Base-by-base conservation (phyloP, 371 early-diverging fungal species). In the Lichtheimia corymbifera region DNA sequence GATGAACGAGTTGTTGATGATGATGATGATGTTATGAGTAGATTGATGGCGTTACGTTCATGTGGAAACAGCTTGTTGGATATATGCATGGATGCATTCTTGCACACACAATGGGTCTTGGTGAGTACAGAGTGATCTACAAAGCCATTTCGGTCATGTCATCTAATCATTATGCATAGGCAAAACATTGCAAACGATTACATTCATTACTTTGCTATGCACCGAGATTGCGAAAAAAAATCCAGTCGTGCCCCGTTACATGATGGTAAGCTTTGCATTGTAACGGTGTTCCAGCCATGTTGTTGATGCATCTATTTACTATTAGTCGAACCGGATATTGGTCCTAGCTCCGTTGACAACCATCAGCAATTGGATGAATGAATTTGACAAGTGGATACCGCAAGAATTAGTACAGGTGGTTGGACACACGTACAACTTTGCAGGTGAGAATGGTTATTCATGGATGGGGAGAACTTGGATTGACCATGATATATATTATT, bases 21-120 rank as follows among this genome's bases (percentile, higher is more conserved):
- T n/a, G 5, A 47, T 22, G 0, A 2, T 5, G 2, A 6, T n/a
- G 45, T n/a, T n/a, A 22, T 54, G 4, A 0, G 17, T 62, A 87
- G 77, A 61, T 91, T 5, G 89, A 91, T 25, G 95, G 94, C 0
- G 65, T 93, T 1, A 74, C 77, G 15, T 94, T 93, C 66, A 77
- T 94, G 74, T 95, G 93, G 93, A 82, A 82, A 22, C 87, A 88
- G 27, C 62, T 90, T 2, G 81, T 92, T 18, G 85, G 85, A 82
- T 66, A 83, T 53, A 73, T 83, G 20, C 66, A 70, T 44, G 96
- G 96, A 0, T 93, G 95, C 54, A 83, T 96, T 17, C 77, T 97
- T 30, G 93, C 94, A 0, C 95, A 96, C 74, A 80, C 90, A 5
- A 95, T 97, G 95, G 97, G 97, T 0, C 72, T 95, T 20, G 96